Percentiles rank a stretch among this genome's conserved stretches.
Conservation (phyloP, 257 asterid species). For the Scutellaria baicalensis region DNA sequence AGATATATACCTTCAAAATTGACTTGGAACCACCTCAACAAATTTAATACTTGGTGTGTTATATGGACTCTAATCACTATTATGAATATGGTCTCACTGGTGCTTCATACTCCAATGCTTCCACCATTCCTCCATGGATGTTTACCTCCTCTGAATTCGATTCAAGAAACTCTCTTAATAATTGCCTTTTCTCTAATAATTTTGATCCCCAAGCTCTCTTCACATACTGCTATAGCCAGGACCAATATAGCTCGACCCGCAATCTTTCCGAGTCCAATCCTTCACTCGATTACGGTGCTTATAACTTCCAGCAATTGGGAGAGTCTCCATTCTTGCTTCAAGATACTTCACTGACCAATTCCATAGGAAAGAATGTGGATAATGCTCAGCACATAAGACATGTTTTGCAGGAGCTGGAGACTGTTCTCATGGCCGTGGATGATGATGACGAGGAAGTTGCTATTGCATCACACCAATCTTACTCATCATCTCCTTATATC, state of each 20-base stretch:
- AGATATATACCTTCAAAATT: not conserved
- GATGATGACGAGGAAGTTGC: constrained; percentile 34
- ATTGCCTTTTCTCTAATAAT: constrained; percentile 41
- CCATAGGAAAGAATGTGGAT: constrained; percentile 24
- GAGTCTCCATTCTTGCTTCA: constrained; percentile 8
- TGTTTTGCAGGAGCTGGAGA: constrained; percentile 54
- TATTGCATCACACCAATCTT: constrained; percentile 25
- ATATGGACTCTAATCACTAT: constrained; percentile 28
- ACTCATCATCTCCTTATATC: not conserved
- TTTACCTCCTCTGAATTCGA: constrained; percentile 41
- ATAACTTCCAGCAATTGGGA: constrained; percentile 29
- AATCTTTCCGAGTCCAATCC: constrained; percentile 44
- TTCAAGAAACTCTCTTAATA: constrained; percentile 43
- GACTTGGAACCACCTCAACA: not conserved
- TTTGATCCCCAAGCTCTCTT: constrained; percentile 35
- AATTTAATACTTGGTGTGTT: not conserved
- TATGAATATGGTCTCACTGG: constrained; percentile 14
- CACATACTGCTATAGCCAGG: constrained; percentile 34
- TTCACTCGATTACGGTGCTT: constrained; percentile 33
- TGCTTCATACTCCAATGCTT: constrained; percentile 30
- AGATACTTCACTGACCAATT: not conserved
- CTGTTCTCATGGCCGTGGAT: constrained; percentile 64
- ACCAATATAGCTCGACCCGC: constrained; percentile 47
- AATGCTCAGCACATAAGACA: constrained; percentile 30
- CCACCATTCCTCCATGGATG: constrained; percentile 37